Percentiles rank a stretch among this genome's conserved stretches.
Evolutionary conservation across 2,329 filamentous ascomycete genomes (phyloP).

Genomic region (Pseudocercospora ulei): DNA sequence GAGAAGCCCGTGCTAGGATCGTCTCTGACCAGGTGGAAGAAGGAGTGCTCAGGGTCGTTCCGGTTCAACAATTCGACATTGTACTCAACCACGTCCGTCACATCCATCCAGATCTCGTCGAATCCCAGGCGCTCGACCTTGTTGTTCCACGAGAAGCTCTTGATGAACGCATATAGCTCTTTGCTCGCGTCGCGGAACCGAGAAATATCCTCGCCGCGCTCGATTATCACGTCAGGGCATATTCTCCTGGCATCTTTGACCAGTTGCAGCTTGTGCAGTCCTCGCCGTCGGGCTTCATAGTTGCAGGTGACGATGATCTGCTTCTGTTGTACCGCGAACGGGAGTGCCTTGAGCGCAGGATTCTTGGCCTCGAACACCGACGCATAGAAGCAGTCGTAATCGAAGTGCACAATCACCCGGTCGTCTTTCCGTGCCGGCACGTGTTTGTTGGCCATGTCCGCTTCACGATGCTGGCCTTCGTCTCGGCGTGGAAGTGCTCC

Average conservation of each 20-base stretch:
- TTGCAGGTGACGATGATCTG: constrained; percentile 85
- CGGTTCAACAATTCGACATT: constrained; percentile 63
- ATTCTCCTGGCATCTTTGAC: constrained; percentile 68
- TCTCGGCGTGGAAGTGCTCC: background rate
- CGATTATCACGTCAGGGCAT: constrained; percentile 75
- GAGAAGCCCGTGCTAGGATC: constrained; percentile 72
- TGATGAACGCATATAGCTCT: constrained; percentile 62
- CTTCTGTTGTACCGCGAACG: constrained; percentile 83
- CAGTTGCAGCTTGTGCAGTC: constrained; percentile 71
- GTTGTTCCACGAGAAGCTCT: constrained; percentile 63
- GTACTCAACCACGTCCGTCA: constrained; percentile 76
- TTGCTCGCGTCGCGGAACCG: constrained; percentile 83
- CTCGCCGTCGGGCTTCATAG: constrained; percentile 68
- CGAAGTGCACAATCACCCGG: constrained; percentile 72
- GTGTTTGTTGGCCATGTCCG: constrained; percentile 22
- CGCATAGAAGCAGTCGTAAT: constrained; percentile 90
- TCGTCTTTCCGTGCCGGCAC: constrained; percentile 46
- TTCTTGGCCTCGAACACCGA: constrained; percentile 77
- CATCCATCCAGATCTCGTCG: constrained; percentile 75
- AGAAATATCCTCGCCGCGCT: constrained; percentile 77
- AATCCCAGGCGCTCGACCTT: constrained; percentile 76
- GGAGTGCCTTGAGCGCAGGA: constrained; percentile 59
- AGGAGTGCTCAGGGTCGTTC: constrained; percentile 56
- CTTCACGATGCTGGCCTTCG: constrained; percentile 14
- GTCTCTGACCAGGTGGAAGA: constrained; percentile 63